phyloP scores from a whole-genome alignment of 352 stramenopile species.

The Phytopythium aichiense region DNA sequence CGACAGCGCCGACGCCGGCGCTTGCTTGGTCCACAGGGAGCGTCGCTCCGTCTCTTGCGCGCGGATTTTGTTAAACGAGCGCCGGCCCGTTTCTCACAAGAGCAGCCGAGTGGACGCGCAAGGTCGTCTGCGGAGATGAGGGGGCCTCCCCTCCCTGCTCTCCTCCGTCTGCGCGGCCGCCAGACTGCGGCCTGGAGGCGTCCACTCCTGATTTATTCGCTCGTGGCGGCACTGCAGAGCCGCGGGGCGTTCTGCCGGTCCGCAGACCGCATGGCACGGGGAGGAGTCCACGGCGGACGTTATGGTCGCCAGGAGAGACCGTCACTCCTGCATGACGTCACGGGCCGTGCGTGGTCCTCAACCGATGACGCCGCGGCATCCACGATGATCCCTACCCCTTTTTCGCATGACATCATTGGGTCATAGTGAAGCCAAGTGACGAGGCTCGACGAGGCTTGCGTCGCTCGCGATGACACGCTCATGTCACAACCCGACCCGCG shows the following conservation, averaged over 20 bases:
- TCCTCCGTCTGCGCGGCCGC: background rate
- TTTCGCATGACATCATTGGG: background rate
- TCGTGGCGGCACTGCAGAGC: background rate
- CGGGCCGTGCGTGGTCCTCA: background rate
- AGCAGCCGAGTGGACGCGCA: background rate
- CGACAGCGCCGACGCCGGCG: too few relatives aligned
- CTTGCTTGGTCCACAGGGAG: background rate
- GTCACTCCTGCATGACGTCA: conserved; percentile 15
- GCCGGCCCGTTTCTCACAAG: background rate
- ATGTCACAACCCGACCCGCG: conserved; percentile 9
- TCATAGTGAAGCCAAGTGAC: background rate
- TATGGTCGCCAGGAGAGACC: background rate
- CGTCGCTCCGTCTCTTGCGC: background rate
- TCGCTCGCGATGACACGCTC: conserved; percentile 9
- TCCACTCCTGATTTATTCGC: background rate
- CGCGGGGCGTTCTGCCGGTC: background rate
- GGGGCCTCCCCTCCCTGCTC: too few relatives aligned
- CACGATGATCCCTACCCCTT: background rate
- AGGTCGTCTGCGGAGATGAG: background rate
- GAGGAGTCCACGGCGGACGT: background rate
- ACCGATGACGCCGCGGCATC: conserved; percentile 4
- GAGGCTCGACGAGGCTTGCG: conserved; percentile 2
- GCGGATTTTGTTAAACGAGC: background rate
- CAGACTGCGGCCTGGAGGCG: background rate
- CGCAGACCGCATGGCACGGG: too few relatives aligned